These are phyloP conservation scores for Diplodia corticola DNA, from an alignment of 2,329 filamentous ascomycete species.

Conservation along the genomic window DNA sequence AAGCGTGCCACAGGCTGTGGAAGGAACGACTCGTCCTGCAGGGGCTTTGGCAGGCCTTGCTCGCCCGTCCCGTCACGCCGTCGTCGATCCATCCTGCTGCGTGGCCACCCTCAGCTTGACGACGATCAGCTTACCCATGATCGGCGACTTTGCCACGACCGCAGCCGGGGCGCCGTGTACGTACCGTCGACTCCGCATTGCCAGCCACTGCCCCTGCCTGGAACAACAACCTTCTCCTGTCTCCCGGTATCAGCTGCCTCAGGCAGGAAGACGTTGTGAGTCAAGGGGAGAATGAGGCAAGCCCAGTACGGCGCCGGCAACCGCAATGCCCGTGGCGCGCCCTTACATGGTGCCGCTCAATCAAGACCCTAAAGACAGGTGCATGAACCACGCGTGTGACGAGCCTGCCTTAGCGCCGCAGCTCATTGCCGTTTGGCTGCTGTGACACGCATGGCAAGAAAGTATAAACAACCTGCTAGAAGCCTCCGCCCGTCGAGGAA, in stretches of 20 bases:
- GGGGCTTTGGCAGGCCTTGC: no score
- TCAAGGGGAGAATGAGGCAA: neutral
- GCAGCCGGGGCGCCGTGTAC: neutral
- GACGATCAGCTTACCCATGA: neutral
- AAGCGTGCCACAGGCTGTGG: no score
- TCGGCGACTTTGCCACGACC: slow-evolving; percentile 1
- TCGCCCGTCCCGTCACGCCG: no score
- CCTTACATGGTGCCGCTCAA: neutral
- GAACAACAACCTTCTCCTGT: no score
- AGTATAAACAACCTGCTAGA: neutral
- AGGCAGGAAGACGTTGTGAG: no score
- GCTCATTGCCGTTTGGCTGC: neutral
- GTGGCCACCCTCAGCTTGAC: neutral
- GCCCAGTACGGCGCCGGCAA: neutral
- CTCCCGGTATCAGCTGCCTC: no score
- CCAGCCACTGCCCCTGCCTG: neutral
- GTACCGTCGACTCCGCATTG: neutral
- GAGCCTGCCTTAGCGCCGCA: neutral
- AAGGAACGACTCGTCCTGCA: neutral
- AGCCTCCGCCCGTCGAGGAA: no score
- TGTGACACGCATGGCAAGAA: neutral
- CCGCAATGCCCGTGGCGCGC: neutral
- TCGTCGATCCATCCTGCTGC: neutral
- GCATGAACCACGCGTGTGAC: neutral
- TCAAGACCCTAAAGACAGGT: neutral